Percentiles rank a stretch among this genome's conserved stretches.
Conservation (phyloP, 202 grass and related monocot species). For the Panicum virgatum region DNA sequence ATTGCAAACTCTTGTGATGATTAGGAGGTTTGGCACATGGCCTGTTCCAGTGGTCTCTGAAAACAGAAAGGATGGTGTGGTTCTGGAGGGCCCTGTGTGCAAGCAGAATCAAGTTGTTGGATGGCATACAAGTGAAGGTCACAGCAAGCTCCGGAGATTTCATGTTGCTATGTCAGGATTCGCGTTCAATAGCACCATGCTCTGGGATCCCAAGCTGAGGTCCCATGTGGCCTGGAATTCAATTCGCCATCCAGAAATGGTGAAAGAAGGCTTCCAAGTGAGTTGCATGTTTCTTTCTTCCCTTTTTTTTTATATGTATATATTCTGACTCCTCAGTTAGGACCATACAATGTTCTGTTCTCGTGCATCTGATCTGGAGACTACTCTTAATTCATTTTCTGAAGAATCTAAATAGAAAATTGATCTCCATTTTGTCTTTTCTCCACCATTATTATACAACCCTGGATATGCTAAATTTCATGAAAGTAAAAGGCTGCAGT, state of each 20-base stretch:
- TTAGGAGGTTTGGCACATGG: constrained; percentile 93
- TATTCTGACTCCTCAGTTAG: neutral
- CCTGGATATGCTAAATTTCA: too few relatives aligned
- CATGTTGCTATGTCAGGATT: constrained; percentile 96
- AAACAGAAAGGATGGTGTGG: constrained; percentile 46
- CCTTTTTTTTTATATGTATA: neutral
- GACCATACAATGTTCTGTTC: neutral
- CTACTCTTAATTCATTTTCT: neutral
- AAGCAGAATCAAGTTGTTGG: constrained; percentile 78
- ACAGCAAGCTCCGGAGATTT: constrained; percentile 84
- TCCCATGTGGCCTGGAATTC: constrained; percentile 74
- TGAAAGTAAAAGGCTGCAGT: too few relatives aligned
- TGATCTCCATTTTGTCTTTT: neutral
- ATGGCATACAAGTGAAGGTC: constrained; percentile 80
- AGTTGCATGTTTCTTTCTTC: neutral
- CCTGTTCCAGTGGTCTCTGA: constrained; percentile 81
- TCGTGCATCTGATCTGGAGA: neutral
- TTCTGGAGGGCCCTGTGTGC: constrained; percentile 89
- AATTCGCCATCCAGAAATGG: constrained; percentile 76
- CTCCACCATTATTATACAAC: too few relatives aligned
- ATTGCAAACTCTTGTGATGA: constrained; percentile 23
- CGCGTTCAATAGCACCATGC: constrained; percentile 96
- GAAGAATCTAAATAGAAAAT: neutral
- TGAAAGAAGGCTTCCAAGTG: constrained; percentile 87
- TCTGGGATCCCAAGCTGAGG: constrained; percentile 83